Evolutionary conservation across 2,329 filamentous ascomycete species (phyloP).

Genomic region (Fusarium veterinarium): DNA sequence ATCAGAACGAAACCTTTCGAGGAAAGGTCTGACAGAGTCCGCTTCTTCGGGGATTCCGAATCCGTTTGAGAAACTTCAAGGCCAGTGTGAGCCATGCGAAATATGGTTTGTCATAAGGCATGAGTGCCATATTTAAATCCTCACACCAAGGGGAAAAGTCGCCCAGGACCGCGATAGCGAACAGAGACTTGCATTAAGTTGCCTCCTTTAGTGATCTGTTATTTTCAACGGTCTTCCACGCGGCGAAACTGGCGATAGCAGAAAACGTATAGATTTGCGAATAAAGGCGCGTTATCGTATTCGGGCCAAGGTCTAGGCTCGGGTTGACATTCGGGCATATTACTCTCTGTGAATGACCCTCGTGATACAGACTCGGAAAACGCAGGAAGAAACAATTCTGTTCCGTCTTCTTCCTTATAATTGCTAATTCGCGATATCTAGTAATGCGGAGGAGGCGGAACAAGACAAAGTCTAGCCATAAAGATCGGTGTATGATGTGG

Average conservation of each 20-base stretch:
- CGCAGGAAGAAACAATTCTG: background rate
- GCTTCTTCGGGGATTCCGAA: fast-evolving
- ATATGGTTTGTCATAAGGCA: background rate
- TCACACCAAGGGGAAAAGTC: background rate
- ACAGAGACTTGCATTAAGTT: background rate
- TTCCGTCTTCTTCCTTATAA: background rate
- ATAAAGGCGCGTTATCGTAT: background rate
- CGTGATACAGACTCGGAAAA: background rate
- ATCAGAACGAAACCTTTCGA: no score
- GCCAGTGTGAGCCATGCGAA: background rate
- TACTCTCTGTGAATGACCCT: background rate
- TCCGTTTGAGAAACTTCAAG: fast-evolving
- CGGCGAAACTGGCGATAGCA: no score
- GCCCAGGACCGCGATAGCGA: background rate
- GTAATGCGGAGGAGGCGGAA: background rate
- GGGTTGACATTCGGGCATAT: background rate
- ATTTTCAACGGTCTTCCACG: fast-evolving
- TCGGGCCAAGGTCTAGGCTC: background rate
- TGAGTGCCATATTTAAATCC: background rate
- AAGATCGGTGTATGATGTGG: background rate
- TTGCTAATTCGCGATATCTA: background rate
- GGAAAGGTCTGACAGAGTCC: background rate
- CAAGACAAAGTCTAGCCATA: background rate
- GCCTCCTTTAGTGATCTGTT: fast-evolving
- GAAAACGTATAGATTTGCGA: background rate